These are phyloP conservation scores for Alternaria sp. DNA, from an alignment of 2,329 filamentous ascomycete species.

Conservation along the genomic window DNA sequence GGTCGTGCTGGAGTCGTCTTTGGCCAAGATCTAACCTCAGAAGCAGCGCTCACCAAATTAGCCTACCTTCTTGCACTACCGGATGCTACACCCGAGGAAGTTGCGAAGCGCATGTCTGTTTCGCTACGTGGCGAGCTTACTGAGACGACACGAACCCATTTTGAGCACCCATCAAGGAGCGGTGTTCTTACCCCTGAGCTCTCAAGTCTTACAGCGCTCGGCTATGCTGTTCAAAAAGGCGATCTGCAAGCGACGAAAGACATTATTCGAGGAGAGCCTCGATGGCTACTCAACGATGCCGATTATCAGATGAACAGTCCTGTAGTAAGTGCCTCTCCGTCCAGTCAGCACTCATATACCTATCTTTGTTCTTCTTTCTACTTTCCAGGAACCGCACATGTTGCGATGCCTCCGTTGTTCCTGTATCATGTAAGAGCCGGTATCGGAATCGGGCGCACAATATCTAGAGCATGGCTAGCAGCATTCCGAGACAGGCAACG, in stretches of 20 bases:
- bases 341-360: slow-evolving; percentile 31
- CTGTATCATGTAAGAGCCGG: slow-evolving; percentile 29
- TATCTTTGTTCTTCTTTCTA: slow-evolving; percentile 33
- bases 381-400: slow-evolving; percentile 19
- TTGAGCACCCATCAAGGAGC: slow-evolving; percentile 74
- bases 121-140: slow-evolving; percentile 88
- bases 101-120: slow-evolving; percentile 74
- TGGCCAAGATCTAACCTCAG: slow-evolving; percentile 86
- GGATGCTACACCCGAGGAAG: slow-evolving; percentile 68
- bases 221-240: slow-evolving; percentile 79
- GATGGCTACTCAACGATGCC: slow-evolving; percentile 73
- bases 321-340: slow-evolving; percentile 50
- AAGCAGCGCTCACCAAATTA: slow-evolving; percentile 90
- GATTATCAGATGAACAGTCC: slow-evolving; percentile 85
- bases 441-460: slow-evolving; percentile 35
- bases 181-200: slow-evolving; percentile 62
- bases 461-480: slow-evolving; percentile 22
- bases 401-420: slow-evolving; percentile 13
- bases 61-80: slow-evolving; percentile 81
- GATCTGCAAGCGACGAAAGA: slow-evolving; percentile 71
- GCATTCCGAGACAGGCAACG: slow-evolving; percentile 32
- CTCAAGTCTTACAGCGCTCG: slow-evolving; percentile 76
- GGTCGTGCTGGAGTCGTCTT: slow-evolving; percentile 87
- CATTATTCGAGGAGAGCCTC: slow-evolving; percentile 71
- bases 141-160: slow-evolving; percentile 74